phyloP scores from a whole-genome alignment of 768 basidiomycete genomes.

The Lactarius pseudohatsudake region DNA sequence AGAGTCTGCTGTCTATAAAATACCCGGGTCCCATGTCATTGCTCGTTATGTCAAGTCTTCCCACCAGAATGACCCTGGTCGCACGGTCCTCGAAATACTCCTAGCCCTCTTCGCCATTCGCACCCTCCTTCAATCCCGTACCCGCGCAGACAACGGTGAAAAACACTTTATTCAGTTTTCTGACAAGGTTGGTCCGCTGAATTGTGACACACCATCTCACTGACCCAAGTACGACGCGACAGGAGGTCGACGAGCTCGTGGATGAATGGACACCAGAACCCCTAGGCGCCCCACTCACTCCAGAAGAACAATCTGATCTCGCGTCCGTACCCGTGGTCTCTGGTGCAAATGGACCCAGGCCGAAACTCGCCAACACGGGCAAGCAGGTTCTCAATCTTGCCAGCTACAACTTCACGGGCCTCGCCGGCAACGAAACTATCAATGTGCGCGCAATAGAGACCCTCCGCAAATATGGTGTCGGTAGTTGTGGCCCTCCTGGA shows the following conservation, averaged over 20 bases:
- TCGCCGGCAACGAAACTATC: no score
- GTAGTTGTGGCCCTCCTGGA: no score
- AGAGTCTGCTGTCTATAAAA: constrained; percentile 61
- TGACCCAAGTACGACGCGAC: constrained; percentile 8
- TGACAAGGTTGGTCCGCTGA: constrained; percentile 64
- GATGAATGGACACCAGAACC: constrained; percentile 93
- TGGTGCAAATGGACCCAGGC: no score
- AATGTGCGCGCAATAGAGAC: no score
- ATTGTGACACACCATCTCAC: neutral
- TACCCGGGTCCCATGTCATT: constrained; percentile 52
- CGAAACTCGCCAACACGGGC: no score
- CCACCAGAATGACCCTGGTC: constrained; percentile 93
- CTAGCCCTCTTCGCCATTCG: constrained; percentile 81
- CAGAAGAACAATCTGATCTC: no score
- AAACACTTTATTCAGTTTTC: constrained; percentile 81
- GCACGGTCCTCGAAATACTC: constrained; percentile 86
- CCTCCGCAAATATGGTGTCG: no score
- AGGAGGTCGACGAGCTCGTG: constrained; percentile 95
- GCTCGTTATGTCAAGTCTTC: constrained; percentile 92
- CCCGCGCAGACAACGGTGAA: constrained; percentile 77
- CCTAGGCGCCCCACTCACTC: constrained; percentile 46
- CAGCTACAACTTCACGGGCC: no score
- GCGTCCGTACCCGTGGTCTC: no score
- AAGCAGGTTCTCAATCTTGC: no score
- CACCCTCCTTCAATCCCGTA: constrained; percentile 67